phyloP scores from a whole-genome alignment of 345 rosid species.

The Boechera divaricarpa region DNA sequence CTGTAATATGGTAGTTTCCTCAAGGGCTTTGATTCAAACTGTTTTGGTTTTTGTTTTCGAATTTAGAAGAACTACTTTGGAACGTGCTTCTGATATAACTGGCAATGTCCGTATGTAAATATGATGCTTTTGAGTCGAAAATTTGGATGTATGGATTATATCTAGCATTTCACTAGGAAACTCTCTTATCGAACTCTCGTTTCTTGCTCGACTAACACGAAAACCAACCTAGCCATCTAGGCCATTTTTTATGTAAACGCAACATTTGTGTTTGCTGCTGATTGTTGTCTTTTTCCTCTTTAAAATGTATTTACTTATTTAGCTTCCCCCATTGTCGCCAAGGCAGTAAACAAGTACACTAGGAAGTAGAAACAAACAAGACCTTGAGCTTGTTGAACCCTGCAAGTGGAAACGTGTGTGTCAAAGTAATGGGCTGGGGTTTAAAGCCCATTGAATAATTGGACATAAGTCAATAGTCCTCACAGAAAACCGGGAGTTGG shows the following conservation, averaged over 20 bases:
- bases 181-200: not conserved
- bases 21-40: constrained; percentile 9
- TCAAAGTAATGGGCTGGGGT: constrained; percentile 6
- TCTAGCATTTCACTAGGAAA: not conserved
- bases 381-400: not conserved
- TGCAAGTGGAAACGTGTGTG: not conserved
- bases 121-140: constrained; percentile 3
- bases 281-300: no score
- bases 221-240: not conserved
- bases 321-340: no score
- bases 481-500: constrained; percentile 25
- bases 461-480: not conserved
- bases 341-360: no score
- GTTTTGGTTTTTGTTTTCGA: constrained; percentile 9
- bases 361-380: not conserved
- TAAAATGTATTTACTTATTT: no score
- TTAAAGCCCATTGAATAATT: not conserved
- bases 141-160: not conserved
- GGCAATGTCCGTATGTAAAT: constrained; percentile 21
- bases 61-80: constrained; percentile 17
- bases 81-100: constrained; percentile 1
- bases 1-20: constrained; percentile 27
- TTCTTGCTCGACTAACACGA: not conserved
- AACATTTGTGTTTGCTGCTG: not conserved
- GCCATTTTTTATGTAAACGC: not conserved